Evolutionary conservation across 139 green algal genomes (phyloP).

Genomic region (Spirogloea muscicola): DNA sequence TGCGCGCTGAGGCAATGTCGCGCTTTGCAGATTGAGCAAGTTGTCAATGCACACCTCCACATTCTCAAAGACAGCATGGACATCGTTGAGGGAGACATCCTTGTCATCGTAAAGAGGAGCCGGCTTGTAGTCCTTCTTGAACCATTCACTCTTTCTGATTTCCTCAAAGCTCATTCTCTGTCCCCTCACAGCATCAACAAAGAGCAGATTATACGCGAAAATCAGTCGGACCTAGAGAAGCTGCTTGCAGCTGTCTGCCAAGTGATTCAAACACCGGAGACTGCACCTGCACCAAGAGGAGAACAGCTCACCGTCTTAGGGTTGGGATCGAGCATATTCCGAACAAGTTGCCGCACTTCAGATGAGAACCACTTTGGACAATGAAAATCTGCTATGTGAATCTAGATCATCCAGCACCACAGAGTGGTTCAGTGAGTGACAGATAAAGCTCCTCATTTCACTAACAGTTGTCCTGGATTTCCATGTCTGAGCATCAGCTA

Average conservation of each 20-base stretch:
- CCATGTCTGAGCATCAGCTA: no score
- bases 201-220: no score
- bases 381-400: slow-evolving; percentile 17
- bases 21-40: no score
- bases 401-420: slow-evolving; percentile 12
- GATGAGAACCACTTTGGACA: slow-evolving; percentile 34
- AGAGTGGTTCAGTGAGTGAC: slow-evolving; percentile 1
- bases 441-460: no score
- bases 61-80: slow-evolving; percentile 10
- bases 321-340: slow-evolving; percentile 16
- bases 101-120: neutral
- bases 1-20: no score
- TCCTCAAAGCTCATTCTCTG: neutral
- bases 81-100: neutral
- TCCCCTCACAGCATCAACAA: neutral
- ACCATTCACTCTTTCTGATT: slow-evolving; percentile 23
- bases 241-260: no score
- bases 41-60: neutral
- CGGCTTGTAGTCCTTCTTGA: slow-evolving; percentile 19
- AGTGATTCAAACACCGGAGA: no score
- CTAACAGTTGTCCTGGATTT: no score
- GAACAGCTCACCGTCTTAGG: slow-evolving; percentile 24
- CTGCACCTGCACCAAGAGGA: no score
- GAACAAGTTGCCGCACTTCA: slow-evolving; percentile 7
- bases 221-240: no score